A percentile compares a stretch with the other conserved stretches of the same genome.
phyloP scores from a whole-genome alignment of 805 yeast genomes.

The Hanseniaspora valbyensis region DNA sequence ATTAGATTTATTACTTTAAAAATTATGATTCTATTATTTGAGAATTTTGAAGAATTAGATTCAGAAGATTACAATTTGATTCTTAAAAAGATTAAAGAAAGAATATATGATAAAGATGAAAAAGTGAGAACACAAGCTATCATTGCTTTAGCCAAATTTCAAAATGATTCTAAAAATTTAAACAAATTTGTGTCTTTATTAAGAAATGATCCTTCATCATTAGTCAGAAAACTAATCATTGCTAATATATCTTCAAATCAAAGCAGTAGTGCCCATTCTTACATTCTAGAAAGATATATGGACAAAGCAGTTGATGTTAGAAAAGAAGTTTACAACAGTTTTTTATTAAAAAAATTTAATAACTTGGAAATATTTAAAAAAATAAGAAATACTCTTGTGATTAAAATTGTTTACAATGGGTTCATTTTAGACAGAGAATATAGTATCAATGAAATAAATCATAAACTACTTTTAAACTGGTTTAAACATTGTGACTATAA shows the following conservation, averaged over 20 bases:
- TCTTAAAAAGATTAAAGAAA: conserved; percentile 45
- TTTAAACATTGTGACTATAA: conserved; percentile 2
- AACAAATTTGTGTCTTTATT: conserved; percentile 23
- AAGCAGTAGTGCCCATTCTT: conserved; percentile 70
- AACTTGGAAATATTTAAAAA: conserved; percentile 7
- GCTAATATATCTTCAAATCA: conserved; percentile 39
- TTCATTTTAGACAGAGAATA: conserved; percentile 12
- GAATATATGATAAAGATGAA: conserved; percentile 68
- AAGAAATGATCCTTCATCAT: conserved; percentile 25
- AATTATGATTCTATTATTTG: conserved; percentile 57
- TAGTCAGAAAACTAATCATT: conserved; percentile 31
- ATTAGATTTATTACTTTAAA: conserved; percentile 77
- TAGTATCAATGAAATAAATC: conserved; percentile 2
- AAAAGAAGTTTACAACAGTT: conserved; percentile 57
- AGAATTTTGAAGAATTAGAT: conserved; percentile 63
- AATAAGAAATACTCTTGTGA: conserved; percentile 8
- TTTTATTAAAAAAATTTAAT: conserved; percentile 5
- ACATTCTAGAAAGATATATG: conserved; percentile 77
- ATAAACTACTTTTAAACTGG: not conserved
- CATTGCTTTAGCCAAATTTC: conserved; percentile 67
- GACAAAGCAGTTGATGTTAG: conserved; percentile 58
- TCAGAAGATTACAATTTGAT: conserved; percentile 57
- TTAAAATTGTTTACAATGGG: conserved; percentile 12
- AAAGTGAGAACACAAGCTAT: conserved; percentile 75
- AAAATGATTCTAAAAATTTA: conserved; percentile 33